Base-by-base conservation (phyloP, 2,329 filamentous ascomycete genomes). In the Lachnellula suecica region DNA sequence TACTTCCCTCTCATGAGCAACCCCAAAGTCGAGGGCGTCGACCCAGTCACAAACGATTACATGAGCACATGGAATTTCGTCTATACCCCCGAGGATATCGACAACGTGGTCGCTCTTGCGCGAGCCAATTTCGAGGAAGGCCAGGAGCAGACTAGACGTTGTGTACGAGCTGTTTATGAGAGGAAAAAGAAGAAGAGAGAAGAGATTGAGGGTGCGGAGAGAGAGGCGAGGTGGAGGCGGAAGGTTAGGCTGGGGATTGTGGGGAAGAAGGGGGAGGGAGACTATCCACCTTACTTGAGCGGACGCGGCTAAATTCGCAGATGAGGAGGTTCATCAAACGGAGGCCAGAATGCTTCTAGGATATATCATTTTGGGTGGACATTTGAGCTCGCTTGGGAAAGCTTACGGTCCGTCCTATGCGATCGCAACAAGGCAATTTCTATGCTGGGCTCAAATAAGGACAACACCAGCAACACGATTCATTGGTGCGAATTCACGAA, bases 1-100 rank as follows among this genome's bases (percentile, higher is more conserved):
- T 99, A 99, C 72, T 87, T 97, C 64, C 94, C 94, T 0, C 86
- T 97, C 56, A 76, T 97, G 13, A 82, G 87, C 24, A 97, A 99
- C 68, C 80, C 86, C 0, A 87, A 87, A 54, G 87, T 91, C 0
- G 81, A 85, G 0, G 88, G 83, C 40, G 87, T 97, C n/a, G 88
- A 96, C 60, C 94, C 94, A 0, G 84, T 85, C 22, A 82, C 81
- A 2, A 88, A 83, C 48, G 91, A 96, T 54, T 97, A 91, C 71
- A 84, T 97, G 75, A 90, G 85, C 61, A 99, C 94, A 0, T 99
- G 94, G 94, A 99, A 99, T 68, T 97, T 97, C 68, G 85, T 97
- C 25, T 99, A 97, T 70, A 95, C 89, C 2, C 87, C 91, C 0
- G 86, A 94, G 52, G 87, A 99, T 69, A 85, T 99, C 47, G 92